Conservation (phyloP, 305 asterid genomes). For the Fraxinus platypoda region DNA sequence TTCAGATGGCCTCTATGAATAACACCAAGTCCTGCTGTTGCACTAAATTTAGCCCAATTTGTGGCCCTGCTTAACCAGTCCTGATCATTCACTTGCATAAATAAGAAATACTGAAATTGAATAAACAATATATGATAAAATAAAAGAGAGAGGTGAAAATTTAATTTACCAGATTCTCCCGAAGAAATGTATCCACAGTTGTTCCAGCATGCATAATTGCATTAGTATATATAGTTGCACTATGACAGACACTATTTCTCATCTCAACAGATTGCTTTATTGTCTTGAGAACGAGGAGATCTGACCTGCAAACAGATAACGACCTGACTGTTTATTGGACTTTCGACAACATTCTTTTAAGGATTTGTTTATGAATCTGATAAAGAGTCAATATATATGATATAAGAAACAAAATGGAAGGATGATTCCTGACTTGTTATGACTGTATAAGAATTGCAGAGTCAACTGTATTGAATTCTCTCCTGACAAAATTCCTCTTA, state of each 20-base stretch:
- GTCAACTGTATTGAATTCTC: constrained; percentile 94
- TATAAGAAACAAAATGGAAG: constrained; percentile 11
- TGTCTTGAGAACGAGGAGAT: constrained; percentile 93
- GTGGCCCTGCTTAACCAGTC: constrained; percentile 99
- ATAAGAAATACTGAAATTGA: neutral
- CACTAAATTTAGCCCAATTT: constrained; percentile 98
- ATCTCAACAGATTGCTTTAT: constrained; percentile 96
- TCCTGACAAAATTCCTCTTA: constrained; percentile 87
- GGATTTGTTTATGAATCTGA: neutral
- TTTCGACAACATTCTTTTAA: constrained; percentile 3
- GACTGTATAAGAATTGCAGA: constrained; percentile 89
- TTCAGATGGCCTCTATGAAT: constrained; percentile 94
- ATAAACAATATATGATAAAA: neutral
- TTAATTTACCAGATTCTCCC: constrained; percentile 79
- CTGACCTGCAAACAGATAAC: constrained; percentile 64
- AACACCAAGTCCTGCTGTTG: constrained; percentile 98
- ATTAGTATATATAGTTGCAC: constrained; percentile 95
- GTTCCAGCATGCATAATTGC: constrained; percentile 99
- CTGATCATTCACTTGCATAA: constrained; percentile 37
- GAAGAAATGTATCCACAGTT: constrained; percentile 89
- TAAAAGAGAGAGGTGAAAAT: neutral
- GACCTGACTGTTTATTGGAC: constrained; percentile 5
- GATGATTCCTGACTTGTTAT: constrained; percentile 68
- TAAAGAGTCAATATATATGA: neutral
- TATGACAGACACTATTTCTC: constrained; percentile 97